Percentiles rank a stretch among this genome's conserved stretches.
Evolutionary conservation across 164 flowering plant species (phyloP).

Genomic region (Aristolochia californica): DNA sequence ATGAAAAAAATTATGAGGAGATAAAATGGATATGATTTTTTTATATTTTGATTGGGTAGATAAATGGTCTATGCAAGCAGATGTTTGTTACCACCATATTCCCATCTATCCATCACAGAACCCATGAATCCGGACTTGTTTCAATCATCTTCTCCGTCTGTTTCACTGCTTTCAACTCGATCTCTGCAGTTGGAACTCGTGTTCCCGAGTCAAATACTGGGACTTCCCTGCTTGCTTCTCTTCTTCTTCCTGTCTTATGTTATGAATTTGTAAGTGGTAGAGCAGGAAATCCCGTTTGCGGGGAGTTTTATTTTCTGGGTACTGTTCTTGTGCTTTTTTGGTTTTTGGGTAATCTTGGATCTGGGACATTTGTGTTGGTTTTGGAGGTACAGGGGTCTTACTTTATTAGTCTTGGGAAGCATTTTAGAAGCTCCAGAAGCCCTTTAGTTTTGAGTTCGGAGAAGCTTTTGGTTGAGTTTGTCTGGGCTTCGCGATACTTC

Average conservation of each 20-base stretch:
- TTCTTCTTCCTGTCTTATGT: constrained; percentile 12
- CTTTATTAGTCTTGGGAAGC: too few species aligned
- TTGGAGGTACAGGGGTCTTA: constrained; percentile 14
- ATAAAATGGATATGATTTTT: background rate
- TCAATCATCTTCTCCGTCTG: constrained; percentile 1
- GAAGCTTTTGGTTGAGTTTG: background rate
- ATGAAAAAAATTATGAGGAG: background rate
- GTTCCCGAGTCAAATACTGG: constrained; percentile 6
- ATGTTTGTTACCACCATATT: constrained; percentile 40
- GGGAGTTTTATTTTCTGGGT: constrained; percentile 23
- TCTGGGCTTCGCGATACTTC: background rate
- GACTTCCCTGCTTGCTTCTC: constrained; percentile 26
- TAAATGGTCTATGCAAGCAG: constrained; percentile 33
- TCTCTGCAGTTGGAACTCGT: constrained; percentile 7
- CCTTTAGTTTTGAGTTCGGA: background rate
- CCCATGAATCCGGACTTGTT: constrained; percentile 17
- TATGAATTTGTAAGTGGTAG: constrained; percentile 14
- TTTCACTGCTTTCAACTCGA: constrained; percentile 8
- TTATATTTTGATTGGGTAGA: constrained; percentile 16
- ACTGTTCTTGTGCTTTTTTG: constrained; percentile 5
- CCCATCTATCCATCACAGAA: constrained; percentile 20
- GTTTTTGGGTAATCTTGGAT: background rate
- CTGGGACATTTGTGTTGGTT: constrained; percentile 16
- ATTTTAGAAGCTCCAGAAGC: too few species aligned
- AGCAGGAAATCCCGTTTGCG: constrained; percentile 12